phyloP scores from a whole-genome alignment of 2,329 filamentous ascomycete genomes.

The Dothistroma pini region DNA sequence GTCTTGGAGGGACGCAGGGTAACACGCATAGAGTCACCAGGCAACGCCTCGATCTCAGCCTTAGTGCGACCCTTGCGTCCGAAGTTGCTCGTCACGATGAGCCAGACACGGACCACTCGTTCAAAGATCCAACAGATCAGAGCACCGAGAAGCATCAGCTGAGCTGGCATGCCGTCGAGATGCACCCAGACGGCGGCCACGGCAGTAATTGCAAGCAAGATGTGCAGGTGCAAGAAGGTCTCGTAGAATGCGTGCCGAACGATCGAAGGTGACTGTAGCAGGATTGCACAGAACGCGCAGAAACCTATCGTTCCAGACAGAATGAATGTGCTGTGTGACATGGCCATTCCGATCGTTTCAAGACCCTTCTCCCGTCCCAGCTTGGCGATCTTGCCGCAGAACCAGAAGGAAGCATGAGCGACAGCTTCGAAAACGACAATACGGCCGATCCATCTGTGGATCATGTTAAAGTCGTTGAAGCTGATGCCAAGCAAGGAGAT shows the following conservation, averaged over 20 bases:
- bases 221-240: slow-evolving; percentile 70
- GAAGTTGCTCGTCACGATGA: slow-evolving; percentile 62
- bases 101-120: slow-evolving; percentile 56
- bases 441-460: slow-evolving; percentile 76
- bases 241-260: slow-evolving; percentile 77
- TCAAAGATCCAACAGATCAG: slow-evolving; percentile 67
- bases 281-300: slow-evolving; percentile 58
- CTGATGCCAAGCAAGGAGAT: slow-evolving; percentile 68
- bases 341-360: slow-evolving; percentile 41
- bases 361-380: slow-evolving; percentile 47
- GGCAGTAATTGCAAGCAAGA: slow-evolving; percentile 57
- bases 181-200: slow-evolving; percentile 66
- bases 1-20: slow-evolving; percentile 71
- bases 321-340: slow-evolving; percentile 48
- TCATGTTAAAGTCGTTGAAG: slow-evolving; percentile 78
- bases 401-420: slow-evolving; percentile 61
- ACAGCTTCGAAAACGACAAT: slow-evolving; percentile 69
- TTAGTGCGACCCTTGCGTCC: slow-evolving; percentile 60
- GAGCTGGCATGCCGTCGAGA: slow-evolving; percentile 54
- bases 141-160: slow-evolving; percentile 59
- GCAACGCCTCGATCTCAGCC: slow-evolving; percentile 69
- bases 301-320: slow-evolving; percentile 61
- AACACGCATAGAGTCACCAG: slow-evolving; percentile 69
- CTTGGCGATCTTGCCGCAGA: slow-evolving; percentile 42
- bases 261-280: slow-evolving; percentile 66